Base-by-base conservation (phyloP, 2,329 filamentous ascomycete species). In the Neopestalotiopsis sp. region DNA sequence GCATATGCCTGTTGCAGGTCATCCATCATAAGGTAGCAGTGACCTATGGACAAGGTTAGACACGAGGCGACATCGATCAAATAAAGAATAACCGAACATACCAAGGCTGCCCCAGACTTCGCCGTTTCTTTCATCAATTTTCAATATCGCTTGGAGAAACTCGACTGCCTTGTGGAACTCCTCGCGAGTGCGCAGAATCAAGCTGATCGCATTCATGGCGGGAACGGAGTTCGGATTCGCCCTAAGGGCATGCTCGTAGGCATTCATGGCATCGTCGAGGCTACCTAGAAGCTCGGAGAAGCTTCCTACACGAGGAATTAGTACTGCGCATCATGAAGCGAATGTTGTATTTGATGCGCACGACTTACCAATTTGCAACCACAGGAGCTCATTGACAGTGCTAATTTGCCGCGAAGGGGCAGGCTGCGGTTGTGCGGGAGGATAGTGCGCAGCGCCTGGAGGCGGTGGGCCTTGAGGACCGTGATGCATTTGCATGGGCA, bases 11-110 rank as follows among this genome's bases (percentile, higher is more conserved):
- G 94, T 81, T 98, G 96, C 42, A 98, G 83, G 76, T 98, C 95
- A 77, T 99, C 96, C 89, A 97, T 97, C 96, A 99, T 99, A 32
- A 99, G 86, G 79, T 95, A 97, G 83, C 96, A 98, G 80, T 98
- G 96, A n/a, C 96, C 94, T 95, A 74, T 14, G 59, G 38, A 67
- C 30, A 72, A 75, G 34, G 57, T 74, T 66, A 66, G 20, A 20
- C 14, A 63, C 7, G 66, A 67, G 20, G 14, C 12, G 10, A 62
- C 4, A 62, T 10, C 34, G 9, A 65, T 32, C 42, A 17, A 17
- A 34, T 30, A 40, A 13, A 17, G 40, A 24, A 24, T 32, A 9
- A n/a, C 17, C 5, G 4, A 67, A 79, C 88, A 72, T 86, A 96
- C 94, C 95, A 38, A 98, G 86, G 78, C 94, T 97, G 62, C 95